A percentile compares a stretch with the other conserved stretches of the same genome.
phyloP scores from a whole-genome alignment of 306 rosid genomes.

The Vachellia pachyceras region DNA sequence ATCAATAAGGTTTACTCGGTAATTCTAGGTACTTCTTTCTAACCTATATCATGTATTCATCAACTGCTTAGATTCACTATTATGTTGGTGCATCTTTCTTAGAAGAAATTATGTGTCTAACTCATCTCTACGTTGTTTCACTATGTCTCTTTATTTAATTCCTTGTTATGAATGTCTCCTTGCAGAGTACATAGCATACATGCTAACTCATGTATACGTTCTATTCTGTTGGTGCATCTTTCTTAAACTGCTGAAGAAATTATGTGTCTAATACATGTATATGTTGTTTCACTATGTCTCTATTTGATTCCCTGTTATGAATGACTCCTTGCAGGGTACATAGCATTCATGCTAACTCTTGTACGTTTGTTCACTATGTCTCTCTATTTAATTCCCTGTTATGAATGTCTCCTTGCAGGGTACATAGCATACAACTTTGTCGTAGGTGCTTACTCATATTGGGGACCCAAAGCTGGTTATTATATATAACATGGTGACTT shows the following conservation, averaged over 20 bases:
- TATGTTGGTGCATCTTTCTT: slow-evolving; percentile 16
- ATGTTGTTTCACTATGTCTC: too few species aligned
- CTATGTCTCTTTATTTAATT: slow-evolving; percentile 17
- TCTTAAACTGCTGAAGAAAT: slow-evolving; percentile 21
- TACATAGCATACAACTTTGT: slow-evolving; percentile 78
- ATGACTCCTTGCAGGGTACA: slow-evolving; percentile 50
- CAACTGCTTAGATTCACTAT: slow-evolving; percentile 1
- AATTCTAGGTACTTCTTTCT: slow-evolving; percentile 64
- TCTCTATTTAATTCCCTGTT: too few species aligned
- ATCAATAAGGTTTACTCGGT: slow-evolving; percentile 67
- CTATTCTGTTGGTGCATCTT: too few species aligned
- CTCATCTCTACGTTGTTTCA: neutral
- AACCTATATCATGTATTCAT: slow-evolving; percentile 22
- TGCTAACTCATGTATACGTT: neutral
- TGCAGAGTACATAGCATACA: too few species aligned
- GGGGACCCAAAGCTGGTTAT: slow-evolving; percentile 93
- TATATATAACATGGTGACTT: slow-evolving; percentile 77
- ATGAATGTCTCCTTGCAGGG: slow-evolving; percentile 44
- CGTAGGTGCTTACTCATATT: slow-evolving; percentile 85
- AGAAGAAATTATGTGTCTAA: slow-evolving; percentile 14
- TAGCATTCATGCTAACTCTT: too few species aligned
- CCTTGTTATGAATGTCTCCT: neutral
- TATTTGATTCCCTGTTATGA: too few species aligned
- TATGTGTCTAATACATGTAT: too few species aligned
- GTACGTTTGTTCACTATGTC: too few species aligned